A percentile compares a stretch with the other conserved stretches of the same genome.
These are phyloP conservation scores for Ormosia semicastrata DNA, from an alignment of 306 rosid species.

Conservation along the genomic window DNA sequence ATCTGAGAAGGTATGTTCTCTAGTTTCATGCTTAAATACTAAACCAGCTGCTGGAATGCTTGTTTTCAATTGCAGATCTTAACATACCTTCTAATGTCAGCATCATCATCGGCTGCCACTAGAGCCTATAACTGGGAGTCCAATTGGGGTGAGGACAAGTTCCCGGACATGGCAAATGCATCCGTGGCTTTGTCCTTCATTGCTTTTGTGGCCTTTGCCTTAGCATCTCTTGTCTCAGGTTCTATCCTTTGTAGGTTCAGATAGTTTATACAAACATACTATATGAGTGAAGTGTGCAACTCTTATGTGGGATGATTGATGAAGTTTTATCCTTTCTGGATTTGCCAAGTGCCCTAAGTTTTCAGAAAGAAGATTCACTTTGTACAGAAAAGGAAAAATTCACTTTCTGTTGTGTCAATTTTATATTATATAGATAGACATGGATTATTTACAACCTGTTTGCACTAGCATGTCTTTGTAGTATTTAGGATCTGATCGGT, in stretches of 20 bases:
- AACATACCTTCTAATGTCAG: slow-evolving; percentile 81
- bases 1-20: neutral
- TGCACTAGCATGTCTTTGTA: neutral
- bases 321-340: slow-evolving; percentile 2
- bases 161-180: slow-evolving; percentile 69
- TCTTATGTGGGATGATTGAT: neutral
- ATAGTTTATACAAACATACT: slow-evolving; percentile 28
- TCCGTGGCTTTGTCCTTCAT: slow-evolving; percentile 70
- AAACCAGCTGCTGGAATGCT: slow-evolving; percentile 4
- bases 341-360: neutral
- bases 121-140: slow-evolving; percentile 79
- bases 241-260: slow-evolving; percentile 51
- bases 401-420: neutral
- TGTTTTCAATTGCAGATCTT: slow-evolving; percentile 52
- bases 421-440: neutral
- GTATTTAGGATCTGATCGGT: neutral
- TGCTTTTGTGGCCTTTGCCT: slow-evolving; percentile 75
- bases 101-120: slow-evolving; percentile 86
- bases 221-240: slow-evolving; percentile 72
- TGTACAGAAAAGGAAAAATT: slow-evolving; percentile 19
- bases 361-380: slow-evolving; percentile 16
- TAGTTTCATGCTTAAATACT: neutral
- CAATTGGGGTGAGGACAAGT: slow-evolving; percentile 84
- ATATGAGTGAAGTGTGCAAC: neutral
- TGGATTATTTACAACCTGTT: neutral